Evolutionary conservation across 116 monocot genomes (phyloP).

Genomic region (Phalaenopsis hybrid): DNA sequence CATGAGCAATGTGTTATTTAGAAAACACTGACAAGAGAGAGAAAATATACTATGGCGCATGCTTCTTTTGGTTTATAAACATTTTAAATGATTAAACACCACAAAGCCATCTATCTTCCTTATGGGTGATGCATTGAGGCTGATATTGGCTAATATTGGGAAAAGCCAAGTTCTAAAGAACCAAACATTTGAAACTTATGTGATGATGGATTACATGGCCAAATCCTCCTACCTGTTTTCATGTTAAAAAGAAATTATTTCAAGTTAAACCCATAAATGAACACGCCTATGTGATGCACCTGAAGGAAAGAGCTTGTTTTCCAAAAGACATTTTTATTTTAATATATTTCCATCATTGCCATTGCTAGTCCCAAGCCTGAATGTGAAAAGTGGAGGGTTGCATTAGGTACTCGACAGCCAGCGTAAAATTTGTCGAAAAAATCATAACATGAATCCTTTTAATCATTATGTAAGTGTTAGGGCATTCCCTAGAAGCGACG

Average conservation of each 20-base stretch:
- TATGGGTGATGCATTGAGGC: background rate
- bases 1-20: background rate
- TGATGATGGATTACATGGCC: background rate
- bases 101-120: background rate
- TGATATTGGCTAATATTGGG: background rate
- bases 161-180: background rate
- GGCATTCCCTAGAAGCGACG: too few relatives aligned
- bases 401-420: too few relatives aligned
- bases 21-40: background rate
- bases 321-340: background rate
- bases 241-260: background rate
- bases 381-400: too few relatives aligned
- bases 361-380: too few relatives aligned
- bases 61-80: background rate
- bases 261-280: background rate
- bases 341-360: background rate
- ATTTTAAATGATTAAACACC: background rate
- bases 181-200: background rate
- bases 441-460: too few relatives aligned
- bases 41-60: background rate
- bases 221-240: background rate
- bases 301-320: background rate
- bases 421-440: too few relatives aligned
- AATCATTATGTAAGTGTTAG: too few relatives aligned
- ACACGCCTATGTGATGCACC: background rate